A percentile compares a stretch with the other conserved stretches of the same genome.
phyloP scores from a whole-genome alignment of 345 rosid species.

The Durio zibethinus region DNA sequence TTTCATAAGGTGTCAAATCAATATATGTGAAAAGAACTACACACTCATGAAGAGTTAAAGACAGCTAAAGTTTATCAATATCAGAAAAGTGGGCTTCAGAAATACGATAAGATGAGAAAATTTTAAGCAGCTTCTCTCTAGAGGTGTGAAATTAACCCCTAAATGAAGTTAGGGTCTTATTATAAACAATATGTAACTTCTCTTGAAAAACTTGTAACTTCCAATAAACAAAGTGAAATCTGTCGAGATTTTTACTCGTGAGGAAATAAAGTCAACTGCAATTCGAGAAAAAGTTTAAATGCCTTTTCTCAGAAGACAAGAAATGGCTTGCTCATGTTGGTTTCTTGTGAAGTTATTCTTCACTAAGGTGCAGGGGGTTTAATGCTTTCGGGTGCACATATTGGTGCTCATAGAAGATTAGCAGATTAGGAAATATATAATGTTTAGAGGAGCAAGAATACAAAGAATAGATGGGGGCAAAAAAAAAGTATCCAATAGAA shows the following conservation, averaged over 20 bases:
- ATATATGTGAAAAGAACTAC: not conserved
- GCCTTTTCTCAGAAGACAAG: not conserved
- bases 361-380: not conserved
- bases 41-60: not conserved
- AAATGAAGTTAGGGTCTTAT: not conserved
- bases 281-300: not conserved
- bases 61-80: not conserved
- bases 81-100: too few relatives aligned
- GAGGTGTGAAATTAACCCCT: not conserved
- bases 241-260: not conserved
- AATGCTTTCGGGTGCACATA: not conserved
- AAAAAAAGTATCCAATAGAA: not conserved
- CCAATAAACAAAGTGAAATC: not conserved
- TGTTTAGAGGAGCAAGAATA: not conserved
- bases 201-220: not conserved
- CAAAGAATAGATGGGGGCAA: not conserved
- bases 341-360: not conserved
- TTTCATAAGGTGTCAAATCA: not conserved
- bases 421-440: not conserved
- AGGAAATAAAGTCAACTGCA: constrained; percentile 5
- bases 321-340: not conserved
- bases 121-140: not conserved
- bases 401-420: not conserved
- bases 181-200: not conserved
- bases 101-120: too few relatives aligned